These are phyloP conservation scores for Kentomonas sorsogonicus DNA, from an alignment of 208 protist genomes.

Conservation along the genomic window DNA sequence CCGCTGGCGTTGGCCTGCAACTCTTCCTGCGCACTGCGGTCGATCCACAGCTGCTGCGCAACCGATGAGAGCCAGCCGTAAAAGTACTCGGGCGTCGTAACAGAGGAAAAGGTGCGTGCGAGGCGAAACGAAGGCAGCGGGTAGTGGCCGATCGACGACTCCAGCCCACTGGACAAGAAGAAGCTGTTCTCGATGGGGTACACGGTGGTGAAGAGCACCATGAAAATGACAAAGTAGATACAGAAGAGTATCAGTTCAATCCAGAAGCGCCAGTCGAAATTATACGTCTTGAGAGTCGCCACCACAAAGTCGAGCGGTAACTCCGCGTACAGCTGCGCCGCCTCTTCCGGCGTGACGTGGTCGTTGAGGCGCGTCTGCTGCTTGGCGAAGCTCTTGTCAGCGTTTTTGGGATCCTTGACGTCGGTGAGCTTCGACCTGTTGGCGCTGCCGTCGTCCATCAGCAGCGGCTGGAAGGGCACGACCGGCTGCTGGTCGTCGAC, in stretches of 20 bases:
- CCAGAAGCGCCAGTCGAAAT: conserved; percentile 18
- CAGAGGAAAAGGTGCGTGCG: conserved; percentile 15
- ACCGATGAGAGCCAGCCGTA: conserved; percentile 10
- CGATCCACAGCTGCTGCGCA: conserved; percentile 12
- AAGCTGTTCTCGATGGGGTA: conserved; percentile 6
- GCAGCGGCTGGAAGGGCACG: conserved; percentile 10
- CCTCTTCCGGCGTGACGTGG: conserved; percentile 19
- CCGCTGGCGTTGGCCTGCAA: conserved; percentile 10
- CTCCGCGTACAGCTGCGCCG: conserved; percentile 26
- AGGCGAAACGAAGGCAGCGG: conserved; percentile 10
- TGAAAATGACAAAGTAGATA: conserved; percentile 13
- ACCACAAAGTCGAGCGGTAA: conserved; percentile 35
- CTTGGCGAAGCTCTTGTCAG: background rate
- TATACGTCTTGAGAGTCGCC: conserved; percentile 10
- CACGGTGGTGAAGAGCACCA: conserved; percentile 6
- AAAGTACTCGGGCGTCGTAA: conserved; percentile 13
- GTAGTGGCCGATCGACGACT: conserved; percentile 14
- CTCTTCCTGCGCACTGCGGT: conserved; percentile 13
- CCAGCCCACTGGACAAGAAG: conserved; percentile 7
- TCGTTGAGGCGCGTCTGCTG: background rate
- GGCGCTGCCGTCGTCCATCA: background rate
- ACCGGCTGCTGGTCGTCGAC: conserved; percentile 10
- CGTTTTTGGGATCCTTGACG: background rate
- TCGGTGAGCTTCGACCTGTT: conserved; percentile 6
- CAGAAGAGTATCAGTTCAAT: conserved; percentile 11